phyloP scores from a whole-genome alignment of 352 stramenopile species.

The Phytophthora sp. region DNA sequence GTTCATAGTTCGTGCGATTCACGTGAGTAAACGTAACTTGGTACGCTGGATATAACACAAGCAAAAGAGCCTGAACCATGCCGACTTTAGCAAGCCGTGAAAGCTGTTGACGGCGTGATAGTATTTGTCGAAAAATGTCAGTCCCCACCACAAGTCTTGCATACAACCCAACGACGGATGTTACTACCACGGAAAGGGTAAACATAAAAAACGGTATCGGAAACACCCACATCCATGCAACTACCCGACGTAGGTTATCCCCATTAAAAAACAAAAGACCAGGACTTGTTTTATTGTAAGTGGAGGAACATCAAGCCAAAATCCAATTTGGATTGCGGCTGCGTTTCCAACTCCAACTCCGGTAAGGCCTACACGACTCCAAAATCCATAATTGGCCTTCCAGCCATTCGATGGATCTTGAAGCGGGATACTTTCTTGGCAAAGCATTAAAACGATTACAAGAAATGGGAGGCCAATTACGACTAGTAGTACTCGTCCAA shows the following conservation, averaged over 20 bases:
- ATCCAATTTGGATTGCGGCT: background rate
- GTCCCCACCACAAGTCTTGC: background rate
- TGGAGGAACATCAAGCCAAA: constrained; percentile 5
- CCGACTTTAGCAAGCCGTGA: background rate
- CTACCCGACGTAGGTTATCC: background rate
- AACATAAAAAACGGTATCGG: constrained; percentile 14
- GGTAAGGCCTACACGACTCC: background rate
- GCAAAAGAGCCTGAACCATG: background rate
- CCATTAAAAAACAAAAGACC: background rate
- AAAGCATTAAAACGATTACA: background rate
- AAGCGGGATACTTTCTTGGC: constrained; percentile 16
- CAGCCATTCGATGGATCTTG: constrained; percentile 2
- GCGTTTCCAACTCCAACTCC: background rate
- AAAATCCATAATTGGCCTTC: constrained; percentile 14
- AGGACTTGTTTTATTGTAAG: constrained; percentile 3
- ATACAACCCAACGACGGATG: background rate
- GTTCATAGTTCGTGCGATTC: constrained; percentile 4
- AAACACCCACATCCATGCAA: constrained; percentile 5
- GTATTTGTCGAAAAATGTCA: background rate
- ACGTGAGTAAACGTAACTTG: constrained; percentile 1
- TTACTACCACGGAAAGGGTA: background rate
- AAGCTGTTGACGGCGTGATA: constrained; percentile 3
- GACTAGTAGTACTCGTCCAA: constrained; percentile 7
- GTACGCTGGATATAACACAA: constrained; percentile 1
- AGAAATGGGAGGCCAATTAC: background rate